Evolutionary conservation across 352 stramenopile species (phyloP), one percentile per base, ranked within the genome.

Genomic region (Pythium aristosporum): DNA sequence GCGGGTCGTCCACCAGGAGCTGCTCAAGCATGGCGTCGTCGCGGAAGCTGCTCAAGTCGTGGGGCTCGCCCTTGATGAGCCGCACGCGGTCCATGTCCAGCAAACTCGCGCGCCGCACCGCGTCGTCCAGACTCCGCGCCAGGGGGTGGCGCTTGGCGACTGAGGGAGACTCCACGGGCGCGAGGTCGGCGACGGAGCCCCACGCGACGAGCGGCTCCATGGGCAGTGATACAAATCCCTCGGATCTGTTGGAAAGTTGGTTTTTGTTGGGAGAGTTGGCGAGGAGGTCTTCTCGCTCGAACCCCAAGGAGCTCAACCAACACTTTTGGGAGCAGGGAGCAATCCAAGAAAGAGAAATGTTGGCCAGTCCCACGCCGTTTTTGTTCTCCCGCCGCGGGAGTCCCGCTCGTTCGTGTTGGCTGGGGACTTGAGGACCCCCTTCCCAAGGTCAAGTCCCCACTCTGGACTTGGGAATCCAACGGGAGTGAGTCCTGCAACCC

Each of bases 1-100:
- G 55, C 53, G 61, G 61, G 39, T 68, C 61, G 34, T 68, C 61
- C 0, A 30, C 61, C 21, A 68, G 39, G 1, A 68, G 54, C 43
- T 68, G 61, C 36, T 68, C 61, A 16, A 68, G 46, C 34, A 68
- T 21, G 2, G 56, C 16, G 30, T 61, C 51, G 36, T 57, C 52
- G n/a, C 5, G 16, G 32, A 43, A 10, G 13, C 9, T 5, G 9
- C 1, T 23, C 15, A 34, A 21, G 41, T 37, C 20, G 20, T 49
- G 42, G 20, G 23, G 20, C n/a, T 69, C 56, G 49, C 15, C 10
- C 34, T 64, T 64, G 55, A 62, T 15, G 23, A 62, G 28, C 3
- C 55, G 55, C 42, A 62, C 55, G 32, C 55, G 42, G 16, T 54
- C 42, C 25, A 62, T 43, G 18, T 62, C 55, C 28, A 62, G 18